Evolutionary conservation across 2,329 filamentous ascomycete species (phyloP), one percentile per base, ranked within the genome.

Genomic region (Penicillium sp.): DNA sequence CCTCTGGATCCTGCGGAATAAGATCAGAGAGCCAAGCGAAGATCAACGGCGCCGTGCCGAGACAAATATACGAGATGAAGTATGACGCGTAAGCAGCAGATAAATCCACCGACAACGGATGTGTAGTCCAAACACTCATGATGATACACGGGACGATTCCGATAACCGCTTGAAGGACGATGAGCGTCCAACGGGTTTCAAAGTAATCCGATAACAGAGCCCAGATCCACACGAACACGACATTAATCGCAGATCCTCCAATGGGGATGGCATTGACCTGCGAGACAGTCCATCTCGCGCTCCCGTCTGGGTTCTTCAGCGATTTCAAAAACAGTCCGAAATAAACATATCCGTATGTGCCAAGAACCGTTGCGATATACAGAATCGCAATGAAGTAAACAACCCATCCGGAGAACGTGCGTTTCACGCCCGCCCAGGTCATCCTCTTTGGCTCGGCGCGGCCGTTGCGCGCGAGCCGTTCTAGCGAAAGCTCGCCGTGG

Each of bases 211-310:
- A 83, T 0, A 82, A 63, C 2, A 81, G 73, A 1, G 80, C 80
- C 80, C 81, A 83, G 13, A 81, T 73, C 80, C 80, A 82, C 2
- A 82, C 81, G 53, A 79, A 81, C 0, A 76, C 70, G 2, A 81
- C 78, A 18, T 80, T 79, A 48, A 81, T 79, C 5, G 77, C 78
- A 5, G 76, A 71, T 11, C 78, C 79, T 10, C 70, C 77, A 16
- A 81, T 80, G 0, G 79, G 79, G 51, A 82, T 81, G 2, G 76
- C 72, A 56, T 81, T 81, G 20, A 81, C 76, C 59, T 79, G 66
- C 37, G 78, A 71, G 0, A 74, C 74, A 1, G 66, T 68, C 78
- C 79, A 81, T 5, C 68, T 66, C 2, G 69, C 66, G 2, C 69
- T 74, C 0, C 78, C 78, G 45, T 81, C 77, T 0, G 75, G 59